Base-by-base conservation (phyloP, 352 stramenopile species). In the Thalassiosira tumida region DNA sequence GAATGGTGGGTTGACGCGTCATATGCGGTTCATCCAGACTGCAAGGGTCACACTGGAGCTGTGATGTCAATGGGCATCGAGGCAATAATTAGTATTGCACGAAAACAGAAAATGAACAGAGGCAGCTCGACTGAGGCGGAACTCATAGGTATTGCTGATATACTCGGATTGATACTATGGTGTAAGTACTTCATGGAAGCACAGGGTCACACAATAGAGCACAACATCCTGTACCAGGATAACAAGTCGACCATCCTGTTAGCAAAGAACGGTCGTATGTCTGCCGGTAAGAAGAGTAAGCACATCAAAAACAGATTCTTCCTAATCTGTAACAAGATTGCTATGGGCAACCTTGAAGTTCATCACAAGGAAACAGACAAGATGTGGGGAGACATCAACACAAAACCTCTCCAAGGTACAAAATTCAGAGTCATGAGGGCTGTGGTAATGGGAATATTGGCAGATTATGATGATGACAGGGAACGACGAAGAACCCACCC, bases 81-180 rank as follows among this genome's bases (percentile, higher is more conserved):
- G 0, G 31, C 43, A 1, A 21, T 29, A 31, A 29, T 75, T 13
- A 29, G 3, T 38, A 13, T 6, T 4, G 3, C 31, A 6, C 15
- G 31, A 15, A 91, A 92, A 74, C 91, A 95, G 40, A 94, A 93
- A 43, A 3, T 92, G 2, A 91, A 89, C 67, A 43, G 78, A 1
- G 70, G 59, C 35, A 94, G 90, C 47, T 93, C 87, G 14, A 79
- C 72, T 33, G 72, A 64, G 47, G 47, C 72, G 14, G 72, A 79
- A 65, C 41, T 79, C 10, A n/a, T 93, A 31, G 81, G 35, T 33
- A 64, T 78, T 47, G 70, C 78, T 84, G 76, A 90, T 40, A 50
- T 54, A 0, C 5, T 93, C 21, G 24, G 24, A 5, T 31, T 6
- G n/a, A 75, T 75, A 33, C n/a, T 75, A 13, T 75, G 67, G 67